Conservation (phyloP, 192 early-diverging fungal genomes). For the Lobosporangium transversale region DNA sequence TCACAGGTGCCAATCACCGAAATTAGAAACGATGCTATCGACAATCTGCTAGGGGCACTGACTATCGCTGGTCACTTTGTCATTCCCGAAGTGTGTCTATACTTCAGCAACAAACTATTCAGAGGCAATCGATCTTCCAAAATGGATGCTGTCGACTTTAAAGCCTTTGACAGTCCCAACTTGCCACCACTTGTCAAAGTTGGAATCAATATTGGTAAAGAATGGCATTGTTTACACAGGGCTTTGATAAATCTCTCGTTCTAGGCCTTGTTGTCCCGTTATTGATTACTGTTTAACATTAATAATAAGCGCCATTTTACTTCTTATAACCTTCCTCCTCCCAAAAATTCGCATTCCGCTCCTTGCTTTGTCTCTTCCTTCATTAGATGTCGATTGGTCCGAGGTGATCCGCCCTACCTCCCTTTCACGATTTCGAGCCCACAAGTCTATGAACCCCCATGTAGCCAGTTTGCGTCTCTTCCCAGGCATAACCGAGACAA, state of each 20-base stretch:
- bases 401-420: slow-evolving; percentile 86
- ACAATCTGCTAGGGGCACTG: slow-evolving; percentile 94
- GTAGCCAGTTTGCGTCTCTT: slow-evolving; percentile 92
- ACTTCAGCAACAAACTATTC: slow-evolving; percentile 94
- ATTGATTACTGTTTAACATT: no score
- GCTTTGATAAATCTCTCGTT: no score
- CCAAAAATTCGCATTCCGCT: no score
- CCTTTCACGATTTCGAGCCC: slow-evolving; percentile 85
- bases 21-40: slow-evolving; percentile 96
- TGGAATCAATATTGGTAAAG: slow-evolving; percentile 91
- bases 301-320: no score
- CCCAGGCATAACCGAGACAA: slow-evolving; percentile 91
- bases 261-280: no score
- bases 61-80: slow-evolving; percentile 99
- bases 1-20: slow-evolving; percentile 98
- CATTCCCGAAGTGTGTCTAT: slow-evolving; percentile 94
- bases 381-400: slow-evolving; percentile 87
- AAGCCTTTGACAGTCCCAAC: slow-evolving; percentile 91
- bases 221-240: no score
- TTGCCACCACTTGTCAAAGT: slow-evolving; percentile 89
- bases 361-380: background rate
- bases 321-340: no score
- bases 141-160: slow-evolving; percentile 81
- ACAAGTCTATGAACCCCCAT: slow-evolving; percentile 86
- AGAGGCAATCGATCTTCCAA: slow-evolving; percentile 90